A percentile compares a stretch with the other conserved stretches of the same genome.
phyloP scores from a whole-genome alignment of 78 protist species.

The Anaeramoeba flamelloides region DNA sequence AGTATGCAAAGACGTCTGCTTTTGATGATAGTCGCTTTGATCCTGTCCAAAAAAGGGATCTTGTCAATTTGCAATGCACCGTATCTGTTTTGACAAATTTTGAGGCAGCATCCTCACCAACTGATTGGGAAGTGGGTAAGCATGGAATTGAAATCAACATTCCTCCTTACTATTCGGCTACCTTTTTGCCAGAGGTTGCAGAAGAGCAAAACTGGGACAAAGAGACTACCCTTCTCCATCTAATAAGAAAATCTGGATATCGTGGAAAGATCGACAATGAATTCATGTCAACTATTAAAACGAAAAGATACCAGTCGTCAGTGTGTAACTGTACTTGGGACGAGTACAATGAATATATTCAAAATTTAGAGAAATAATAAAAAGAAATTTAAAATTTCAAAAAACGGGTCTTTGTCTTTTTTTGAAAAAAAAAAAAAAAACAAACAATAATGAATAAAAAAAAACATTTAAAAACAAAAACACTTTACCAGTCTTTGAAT shows the following conservation, averaged over 20 bases:
- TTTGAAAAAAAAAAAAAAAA: too few species aligned
- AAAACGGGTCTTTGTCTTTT: too few species aligned
- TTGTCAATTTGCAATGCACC: background rate
- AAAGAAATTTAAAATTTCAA: too few species aligned
- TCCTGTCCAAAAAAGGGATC: background rate
- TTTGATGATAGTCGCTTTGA: conserved; percentile 2
- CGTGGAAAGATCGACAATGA: background rate
- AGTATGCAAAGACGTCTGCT: background rate
- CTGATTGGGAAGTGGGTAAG: conserved; percentile 14
- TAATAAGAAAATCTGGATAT: conserved; percentile 4
- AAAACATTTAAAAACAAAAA: too few species aligned
- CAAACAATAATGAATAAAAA: too few species aligned
- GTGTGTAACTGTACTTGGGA: background rate
- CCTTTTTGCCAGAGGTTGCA: conserved; percentile 20
- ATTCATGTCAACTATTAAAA: background rate
- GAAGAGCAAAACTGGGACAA: conserved; percentile 15
- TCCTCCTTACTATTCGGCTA: background rate
- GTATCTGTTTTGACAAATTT: conserved; percentile 5
- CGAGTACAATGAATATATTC: background rate
- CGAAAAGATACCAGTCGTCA: background rate
- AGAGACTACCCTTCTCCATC: conserved; percentile 4
- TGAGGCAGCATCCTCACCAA: background rate
- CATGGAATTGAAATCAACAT: conserved; percentile 8
- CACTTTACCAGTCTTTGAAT: too few species aligned
- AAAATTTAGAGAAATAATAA: too few species aligned